A percentile compares a stretch with the other conserved stretches of the same genome.
Conservation (phyloP, 441 rosid genomes). For the Theobroma grandiflorum region DNA sequence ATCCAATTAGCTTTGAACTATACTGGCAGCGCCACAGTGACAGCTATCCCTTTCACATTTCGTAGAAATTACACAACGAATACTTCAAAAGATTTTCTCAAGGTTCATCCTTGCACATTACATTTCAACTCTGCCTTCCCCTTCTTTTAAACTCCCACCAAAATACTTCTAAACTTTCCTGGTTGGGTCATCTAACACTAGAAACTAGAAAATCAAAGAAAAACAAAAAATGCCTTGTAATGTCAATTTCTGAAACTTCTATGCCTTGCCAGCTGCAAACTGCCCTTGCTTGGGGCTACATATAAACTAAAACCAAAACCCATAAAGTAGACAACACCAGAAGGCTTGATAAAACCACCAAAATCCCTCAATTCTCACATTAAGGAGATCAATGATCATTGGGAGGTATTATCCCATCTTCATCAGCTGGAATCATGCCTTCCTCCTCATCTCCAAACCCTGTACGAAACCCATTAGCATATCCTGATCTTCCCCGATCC, state of each 20-base stretch:
- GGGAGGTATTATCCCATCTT: conserved; percentile 6
- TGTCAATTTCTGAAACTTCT: not conserved
- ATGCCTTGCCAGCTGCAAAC: not conserved
- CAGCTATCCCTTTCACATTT: not conserved
- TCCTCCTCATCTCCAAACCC: conserved; percentile 36
- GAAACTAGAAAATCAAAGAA: not conserved
- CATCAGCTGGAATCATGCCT: conserved; percentile 47
- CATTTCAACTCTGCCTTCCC: conserved; percentile 2
- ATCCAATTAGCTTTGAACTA: not conserved
- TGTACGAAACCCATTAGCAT: not conserved
- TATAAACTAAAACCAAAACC: not conserved
- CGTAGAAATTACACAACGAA: not conserved
- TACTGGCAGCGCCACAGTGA: not conserved
- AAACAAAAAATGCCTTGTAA: not conserved
- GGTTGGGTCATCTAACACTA: not conserved
- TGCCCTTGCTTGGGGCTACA: not conserved
- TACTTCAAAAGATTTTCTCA: not conserved
- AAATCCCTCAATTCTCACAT: not conserved
- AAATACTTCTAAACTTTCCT: not conserved
- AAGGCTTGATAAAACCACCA: not conserved
- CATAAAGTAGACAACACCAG: not conserved
- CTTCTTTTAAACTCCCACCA: not conserved
- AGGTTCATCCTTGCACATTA: not conserved
- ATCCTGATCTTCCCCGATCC: not conserved
- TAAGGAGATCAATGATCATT: not conserved